Conservation (phyloP, 306 rosid genomes). For the Carpinus viminea region DNA sequence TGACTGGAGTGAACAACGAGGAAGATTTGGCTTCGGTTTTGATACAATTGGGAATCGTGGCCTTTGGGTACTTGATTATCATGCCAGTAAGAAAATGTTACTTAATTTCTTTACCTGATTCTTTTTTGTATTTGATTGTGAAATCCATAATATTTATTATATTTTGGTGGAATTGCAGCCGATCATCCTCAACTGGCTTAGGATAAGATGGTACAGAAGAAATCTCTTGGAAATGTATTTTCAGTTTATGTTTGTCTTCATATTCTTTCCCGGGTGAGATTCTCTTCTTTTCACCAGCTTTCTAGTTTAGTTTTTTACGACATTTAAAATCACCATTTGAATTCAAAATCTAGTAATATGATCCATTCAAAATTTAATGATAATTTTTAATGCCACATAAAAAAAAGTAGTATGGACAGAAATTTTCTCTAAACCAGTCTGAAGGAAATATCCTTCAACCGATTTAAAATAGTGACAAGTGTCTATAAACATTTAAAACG, state of each 20-base stretch:
- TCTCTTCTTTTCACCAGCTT: not conserved
- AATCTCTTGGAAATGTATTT: slow-evolving; percentile 71
- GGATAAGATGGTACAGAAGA: slow-evolving; percentile 88
- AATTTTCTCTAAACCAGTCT: too few species aligned
- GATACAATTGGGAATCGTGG: slow-evolving; percentile 57
- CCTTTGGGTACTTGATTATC: slow-evolving; percentile 62
- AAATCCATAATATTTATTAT: not conserved
- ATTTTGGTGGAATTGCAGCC: slow-evolving; percentile 57
- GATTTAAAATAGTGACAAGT: too few species aligned
- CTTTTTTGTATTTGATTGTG: not conserved
- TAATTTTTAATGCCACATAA: too few species aligned
- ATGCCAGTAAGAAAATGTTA: slow-evolving; percentile 58
- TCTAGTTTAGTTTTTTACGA: too few species aligned
- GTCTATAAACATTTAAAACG: too few species aligned
- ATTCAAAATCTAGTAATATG: too few species aligned
- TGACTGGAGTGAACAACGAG: slow-evolving; percentile 68
- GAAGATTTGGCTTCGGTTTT: slow-evolving; percentile 52
- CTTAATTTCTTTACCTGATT: not conserved
- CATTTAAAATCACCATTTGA: too few species aligned
- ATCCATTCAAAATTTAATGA: too few species aligned
- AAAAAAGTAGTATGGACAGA: too few species aligned
- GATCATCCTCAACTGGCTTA: slow-evolving; percentile 78
- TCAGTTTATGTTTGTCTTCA: slow-evolving; percentile 92
- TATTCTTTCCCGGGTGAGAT: slow-evolving; percentile 82
- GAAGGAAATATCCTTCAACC: too few species aligned